Conservation (phyloP, 2,329 filamentous ascomycete species). For the Hymenoscyphus fraxineus region DNA sequence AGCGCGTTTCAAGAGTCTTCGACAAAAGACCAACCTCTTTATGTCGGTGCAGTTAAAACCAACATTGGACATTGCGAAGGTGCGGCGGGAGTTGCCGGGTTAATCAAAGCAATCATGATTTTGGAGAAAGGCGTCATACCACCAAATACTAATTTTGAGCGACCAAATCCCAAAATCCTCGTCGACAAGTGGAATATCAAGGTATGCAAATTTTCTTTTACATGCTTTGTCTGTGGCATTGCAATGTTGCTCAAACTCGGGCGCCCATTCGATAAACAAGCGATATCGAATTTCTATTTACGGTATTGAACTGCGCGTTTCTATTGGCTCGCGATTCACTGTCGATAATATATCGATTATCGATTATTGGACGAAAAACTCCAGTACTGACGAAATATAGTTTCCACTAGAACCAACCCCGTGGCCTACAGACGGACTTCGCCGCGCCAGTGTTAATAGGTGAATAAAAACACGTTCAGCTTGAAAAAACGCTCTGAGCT, state of each 20-base stretch:
- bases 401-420: slow-evolving; percentile 10
- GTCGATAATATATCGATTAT: neutral
- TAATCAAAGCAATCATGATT: slow-evolving; percentile 40
- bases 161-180: slow-evolving; percentile 34
- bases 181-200: slow-evolving; percentile 32
- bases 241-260: no score
- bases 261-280: no score
- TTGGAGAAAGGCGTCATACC: slow-evolving; percentile 40
- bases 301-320: no score
- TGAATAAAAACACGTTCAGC: neutral
- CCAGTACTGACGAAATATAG: neutral
- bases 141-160: slow-evolving; percentile 40
- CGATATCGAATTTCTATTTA: no score
- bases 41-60: slow-evolving; percentile 33
- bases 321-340: no score
- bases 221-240: no score
- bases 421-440: slow-evolving; percentile 16
- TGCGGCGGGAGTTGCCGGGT: slow-evolving; percentile 35
- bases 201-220: slow-evolving; percentile 14
- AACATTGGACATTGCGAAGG: slow-evolving; percentile 37
- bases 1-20: neutral
- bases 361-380: neutral
- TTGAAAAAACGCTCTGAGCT: neutral
- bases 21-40: slow-evolving; percentile 5
- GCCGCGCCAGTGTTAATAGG: slow-evolving; percentile 26